These are phyloP conservation scores for Talaromyces sp. DNA, from an alignment of 2,329 filamentous ascomycete genomes.

Conservation along the genomic window DNA sequence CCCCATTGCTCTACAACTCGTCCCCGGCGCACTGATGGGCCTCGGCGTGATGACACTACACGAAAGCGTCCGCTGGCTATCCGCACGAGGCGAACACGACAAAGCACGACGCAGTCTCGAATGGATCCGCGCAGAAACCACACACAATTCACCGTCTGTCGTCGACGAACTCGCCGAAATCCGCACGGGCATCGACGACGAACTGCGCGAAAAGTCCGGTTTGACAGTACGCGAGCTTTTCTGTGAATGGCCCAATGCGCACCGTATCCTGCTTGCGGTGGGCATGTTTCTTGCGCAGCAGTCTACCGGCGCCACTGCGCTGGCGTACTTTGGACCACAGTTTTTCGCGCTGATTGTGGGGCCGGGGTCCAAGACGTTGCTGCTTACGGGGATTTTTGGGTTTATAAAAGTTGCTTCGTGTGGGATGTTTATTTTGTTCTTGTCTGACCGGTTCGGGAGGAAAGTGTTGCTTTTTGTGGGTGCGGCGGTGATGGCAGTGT, in stretches of 20 bases:
- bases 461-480: slow-evolving; percentile 47
- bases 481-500: slow-evolving; percentile 37
- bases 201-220: slow-evolving; percentile 39
- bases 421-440: slow-evolving; percentile 46
- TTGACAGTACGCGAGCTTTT: slow-evolving; percentile 42
- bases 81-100: slow-evolving; percentile 38
- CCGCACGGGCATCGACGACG: slow-evolving; percentile 40
- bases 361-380: slow-evolving; percentile 36
- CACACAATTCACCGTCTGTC: slow-evolving; percentile 17
- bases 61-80: slow-evolving; percentile 48
- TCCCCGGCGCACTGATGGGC: slow-evolving; percentile 43
- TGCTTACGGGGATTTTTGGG: slow-evolving; percentile 50
- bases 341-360: slow-evolving; percentile 50
- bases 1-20: slow-evolving; percentile 48
- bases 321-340: slow-evolving; percentile 51
- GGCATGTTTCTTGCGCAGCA: slow-evolving; percentile 48
- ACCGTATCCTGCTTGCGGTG: slow-evolving; percentile 39
- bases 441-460: slow-evolving; percentile 48
- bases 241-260: slow-evolving; percentile 37
- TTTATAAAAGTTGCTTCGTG: slow-evolving; percentile 49
- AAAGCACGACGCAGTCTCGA: slow-evolving; percentile 44
- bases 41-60: slow-evolving; percentile 44
- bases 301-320: slow-evolving; percentile 49
- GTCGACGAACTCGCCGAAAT: slow-evolving; percentile 47
- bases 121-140: slow-evolving; percentile 46